Base-by-base conservation (phyloP, 495 filamentous ascomycete species). In the Penicillium paradoxum region DNA sequence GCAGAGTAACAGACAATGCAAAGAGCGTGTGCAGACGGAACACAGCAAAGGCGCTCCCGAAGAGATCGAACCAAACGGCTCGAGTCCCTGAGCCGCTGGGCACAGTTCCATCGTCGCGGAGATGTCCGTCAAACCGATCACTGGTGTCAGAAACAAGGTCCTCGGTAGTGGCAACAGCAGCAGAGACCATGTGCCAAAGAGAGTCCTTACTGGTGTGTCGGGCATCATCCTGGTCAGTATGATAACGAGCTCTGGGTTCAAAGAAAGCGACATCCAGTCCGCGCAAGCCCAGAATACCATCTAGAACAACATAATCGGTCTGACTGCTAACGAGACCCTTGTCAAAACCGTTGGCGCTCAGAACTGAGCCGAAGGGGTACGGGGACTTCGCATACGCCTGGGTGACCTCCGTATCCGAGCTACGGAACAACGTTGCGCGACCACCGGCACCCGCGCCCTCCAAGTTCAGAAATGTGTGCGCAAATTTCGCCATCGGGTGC, bases 361-460 rank as follows among this genome's bases (percentile, higher is more conserved):
- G 69, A 15, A 95, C 86, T 19, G 83, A 86, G 10, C 91, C 93
- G 60, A 92, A 96, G 2, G 93, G 91, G 63, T 91, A 72, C 37
- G 78, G 73, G 34, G 80, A 79, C 17, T 78, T 79, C 55, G 79
- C 76, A 69, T 97, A 97, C 19, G 83, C 83, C 44, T 74, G 78
- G 0, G 90, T 93, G 29, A 96, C 88, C 72, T 97, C 89, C 6
- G 82, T 80, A 67, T 97, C 92, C 0, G 90, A 91, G 44, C 83
- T 85, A 30, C 93, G 80, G 68, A 98, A 96, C 8, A 97, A 67
- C 6, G 83, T 87, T 8, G 93, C 92, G 42, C 90, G 82, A 7
- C 93, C 92, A 15, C 93, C 93, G 30, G 92, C 93, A 40, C 93
- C 93, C 34, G 93, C 92, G 11, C 93, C 93, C 69, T 98, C 93